Percentiles rank a stretch among this genome's conserved stretches.
These are phyloP conservation scores for Daphne laureola DNA, from an alignment of 441 rosid species.

Conservation along the genomic window DNA sequence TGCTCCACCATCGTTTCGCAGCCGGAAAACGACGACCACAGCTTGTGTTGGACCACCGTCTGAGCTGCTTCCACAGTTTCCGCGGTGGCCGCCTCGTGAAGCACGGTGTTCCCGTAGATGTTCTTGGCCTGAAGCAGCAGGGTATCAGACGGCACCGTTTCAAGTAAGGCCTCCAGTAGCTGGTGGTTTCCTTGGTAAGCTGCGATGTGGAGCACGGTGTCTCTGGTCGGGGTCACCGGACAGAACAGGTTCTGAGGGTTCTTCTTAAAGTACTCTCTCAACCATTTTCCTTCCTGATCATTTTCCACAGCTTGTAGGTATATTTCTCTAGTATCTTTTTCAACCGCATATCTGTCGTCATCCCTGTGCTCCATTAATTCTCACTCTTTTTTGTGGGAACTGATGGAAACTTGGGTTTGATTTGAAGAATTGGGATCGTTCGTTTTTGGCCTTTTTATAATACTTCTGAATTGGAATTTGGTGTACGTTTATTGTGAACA, in stretches of 20 bases:
- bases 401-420: not conserved
- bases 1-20: not conserved
- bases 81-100: constrained; percentile 22
- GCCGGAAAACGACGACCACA: not conserved
- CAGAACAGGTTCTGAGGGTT: not conserved
- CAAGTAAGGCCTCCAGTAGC: not conserved
- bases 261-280: not conserved
- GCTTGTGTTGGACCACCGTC: not conserved
- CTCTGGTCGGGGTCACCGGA: constrained; percentile 5
- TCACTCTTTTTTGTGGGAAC: not conserved
- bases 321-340: not conserved
- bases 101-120: constrained; percentile 16
- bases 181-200: constrained; percentile 6
- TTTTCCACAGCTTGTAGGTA: not conserved
- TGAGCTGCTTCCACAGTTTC: not conserved
- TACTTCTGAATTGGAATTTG: not conserved
- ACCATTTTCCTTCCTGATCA: not conserved
- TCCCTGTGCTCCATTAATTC: not conserved
- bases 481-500: not conserved
- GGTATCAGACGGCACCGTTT: not conserved
- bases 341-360: not conserved
- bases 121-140: constrained; percentile 1
- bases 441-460: not conserved
- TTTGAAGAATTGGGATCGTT: not conserved
- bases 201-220: constrained; percentile 21